These are phyloP conservation scores for Nakazawaea sp. DNA, from an alignment of 805 yeast species.

Conservation along the genomic window DNA sequence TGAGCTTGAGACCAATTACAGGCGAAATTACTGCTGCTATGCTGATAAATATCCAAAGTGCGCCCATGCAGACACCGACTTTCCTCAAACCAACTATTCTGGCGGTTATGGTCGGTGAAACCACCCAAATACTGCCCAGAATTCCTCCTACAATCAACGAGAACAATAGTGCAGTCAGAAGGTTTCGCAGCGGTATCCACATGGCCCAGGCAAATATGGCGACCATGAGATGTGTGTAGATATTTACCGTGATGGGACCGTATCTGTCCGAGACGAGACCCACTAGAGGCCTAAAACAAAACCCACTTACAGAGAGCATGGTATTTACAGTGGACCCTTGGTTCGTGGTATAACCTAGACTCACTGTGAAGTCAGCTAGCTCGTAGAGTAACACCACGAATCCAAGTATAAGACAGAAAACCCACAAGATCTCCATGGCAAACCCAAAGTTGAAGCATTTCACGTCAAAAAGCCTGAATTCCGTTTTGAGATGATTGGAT, in stretches of 20 bases:
- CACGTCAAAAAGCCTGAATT: slow-evolving; percentile 14
- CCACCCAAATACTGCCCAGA: slow-evolving; percentile 59
- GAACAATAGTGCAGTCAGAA: slow-evolving; percentile 47
- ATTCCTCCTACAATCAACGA: slow-evolving; percentile 45
- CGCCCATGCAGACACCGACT: slow-evolving; percentile 41
- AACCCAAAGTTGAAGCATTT: slow-evolving; percentile 17
- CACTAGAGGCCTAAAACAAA: slow-evolving; percentile 41
- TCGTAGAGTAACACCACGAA: slow-evolving; percentile 40
- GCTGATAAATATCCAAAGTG: slow-evolving; percentile 44
- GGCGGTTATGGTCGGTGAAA: slow-evolving; percentile 43
- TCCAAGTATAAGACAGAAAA: slow-evolving; percentile 41
- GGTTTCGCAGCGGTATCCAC: slow-evolving; percentile 55
- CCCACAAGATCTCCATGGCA: slow-evolving; percentile 31
- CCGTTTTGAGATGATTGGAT: too few species aligned
- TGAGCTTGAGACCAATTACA: slow-evolving; percentile 51
- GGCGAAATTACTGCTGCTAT: slow-evolving; percentile 47
- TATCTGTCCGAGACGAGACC: slow-evolving; percentile 36
- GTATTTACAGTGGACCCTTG: slow-evolving; percentile 41
- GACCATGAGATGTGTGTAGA: slow-evolving; percentile 30
- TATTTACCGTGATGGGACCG: slow-evolving; percentile 41
- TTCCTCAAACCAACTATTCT: slow-evolving; percentile 47
- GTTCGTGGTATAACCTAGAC: slow-evolving; percentile 36
- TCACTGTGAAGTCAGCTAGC: slow-evolving; percentile 36
- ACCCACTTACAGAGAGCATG: slow-evolving; percentile 37
- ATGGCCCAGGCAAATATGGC: slow-evolving; percentile 37